Conservation (phyloP, 805 yeast genomes). For the Sporopachydermia lactativora region DNA sequence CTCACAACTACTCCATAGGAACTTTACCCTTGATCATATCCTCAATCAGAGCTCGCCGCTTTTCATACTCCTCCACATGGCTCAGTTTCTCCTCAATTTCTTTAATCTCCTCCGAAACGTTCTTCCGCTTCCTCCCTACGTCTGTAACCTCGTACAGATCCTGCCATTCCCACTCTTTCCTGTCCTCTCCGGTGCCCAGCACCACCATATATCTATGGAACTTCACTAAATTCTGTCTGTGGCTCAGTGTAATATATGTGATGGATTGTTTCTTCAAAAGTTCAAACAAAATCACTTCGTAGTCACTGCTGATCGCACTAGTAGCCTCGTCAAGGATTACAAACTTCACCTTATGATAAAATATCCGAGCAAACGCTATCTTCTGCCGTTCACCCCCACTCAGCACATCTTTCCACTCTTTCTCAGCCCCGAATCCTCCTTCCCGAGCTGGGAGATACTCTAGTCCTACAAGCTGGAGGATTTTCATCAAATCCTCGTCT, state of each 20-base stretch:
- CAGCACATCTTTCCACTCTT: conserved; percentile 82
- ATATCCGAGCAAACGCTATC: conserved; percentile 72
- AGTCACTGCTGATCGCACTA: conserved; percentile 80
- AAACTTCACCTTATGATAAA: conserved; percentile 69
- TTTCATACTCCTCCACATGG: conserved; percentile 43
- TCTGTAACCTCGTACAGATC: conserved; percentile 43
- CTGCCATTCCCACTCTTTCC: conserved; percentile 29
- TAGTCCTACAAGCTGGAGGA: conserved; percentile 61
- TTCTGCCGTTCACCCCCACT: conserved; percentile 96
- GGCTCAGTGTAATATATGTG: conserved; percentile 70
- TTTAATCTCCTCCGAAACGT: conserved; percentile 64
- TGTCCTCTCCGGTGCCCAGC: conserved; percentile 38
- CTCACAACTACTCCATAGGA: background rate
- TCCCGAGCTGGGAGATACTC: conserved; percentile 66
- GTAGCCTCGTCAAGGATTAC: conserved; percentile 90
- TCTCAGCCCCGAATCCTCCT: conserved; percentile 30
- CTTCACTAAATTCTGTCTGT: conserved; percentile 70
- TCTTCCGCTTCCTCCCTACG: conserved; percentile 47
- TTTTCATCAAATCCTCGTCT: conserved; percentile 54
- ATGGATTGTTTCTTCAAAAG: conserved; percentile 52
- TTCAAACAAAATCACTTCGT: conserved; percentile 78
- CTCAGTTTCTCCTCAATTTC: conserved; percentile 46
- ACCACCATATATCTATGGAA: conserved; percentile 71
- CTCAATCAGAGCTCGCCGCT: conserved; percentile 45
- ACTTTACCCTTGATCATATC: conserved; percentile 16